A percentile compares a stretch with the other conserved stretches of the same genome.
phyloP scores from a whole-genome alignment of 495 filamentous ascomycete genomes.

The Tuber melanosporum region DNA sequence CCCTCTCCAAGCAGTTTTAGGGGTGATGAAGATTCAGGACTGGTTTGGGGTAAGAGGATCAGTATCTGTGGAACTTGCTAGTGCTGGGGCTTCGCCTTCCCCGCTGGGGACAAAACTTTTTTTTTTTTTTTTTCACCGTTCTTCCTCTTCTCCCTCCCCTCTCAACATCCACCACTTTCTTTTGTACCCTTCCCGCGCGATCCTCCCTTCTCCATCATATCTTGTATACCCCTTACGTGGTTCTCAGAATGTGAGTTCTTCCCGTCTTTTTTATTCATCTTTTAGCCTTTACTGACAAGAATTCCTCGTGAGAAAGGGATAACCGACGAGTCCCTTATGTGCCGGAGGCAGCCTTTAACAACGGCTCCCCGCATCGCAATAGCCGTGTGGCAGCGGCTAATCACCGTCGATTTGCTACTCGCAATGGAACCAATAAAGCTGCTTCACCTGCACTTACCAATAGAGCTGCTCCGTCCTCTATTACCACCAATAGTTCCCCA shows the following conservation, averaged over 20 bases:
- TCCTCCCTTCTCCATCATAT: not conserved
- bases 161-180: not conserved
- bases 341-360: not conserved
- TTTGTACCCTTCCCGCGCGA: not conserved
- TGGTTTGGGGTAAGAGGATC: not conserved
- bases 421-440: not conserved
- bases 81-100: not conserved
- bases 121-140: not conserved
- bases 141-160: not conserved
- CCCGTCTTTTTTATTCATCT: not conserved
- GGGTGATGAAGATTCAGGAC: not conserved
- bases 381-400: not conserved
- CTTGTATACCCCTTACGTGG: not conserved
- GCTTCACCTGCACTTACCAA: not conserved
- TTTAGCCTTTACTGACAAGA: not conserved
- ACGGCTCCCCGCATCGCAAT: not conserved
- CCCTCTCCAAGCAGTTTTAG: not conserved
- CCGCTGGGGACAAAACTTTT: not conserved
- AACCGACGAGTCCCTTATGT: not conserved
- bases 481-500: not conserved
- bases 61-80: not conserved
- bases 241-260: not conserved
- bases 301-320: not conserved
- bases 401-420: not conserved
- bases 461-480: not conserved